Conservation (phyloP, 2,329 filamentous ascomycete genomes). For the Elsinoe fawcettii region DNA sequence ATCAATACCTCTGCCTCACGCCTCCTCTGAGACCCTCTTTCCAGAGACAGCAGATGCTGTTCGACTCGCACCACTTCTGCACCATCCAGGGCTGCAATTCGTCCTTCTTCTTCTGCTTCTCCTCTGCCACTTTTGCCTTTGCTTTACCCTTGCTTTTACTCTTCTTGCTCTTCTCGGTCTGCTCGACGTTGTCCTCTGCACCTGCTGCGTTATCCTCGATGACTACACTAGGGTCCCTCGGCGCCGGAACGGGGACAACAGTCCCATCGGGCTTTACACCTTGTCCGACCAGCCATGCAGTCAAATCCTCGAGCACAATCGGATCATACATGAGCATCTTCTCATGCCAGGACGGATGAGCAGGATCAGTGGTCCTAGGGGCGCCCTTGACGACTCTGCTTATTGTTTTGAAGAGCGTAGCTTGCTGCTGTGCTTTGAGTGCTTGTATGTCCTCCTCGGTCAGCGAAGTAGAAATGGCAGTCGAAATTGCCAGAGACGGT, state of each 20-base stretch:
- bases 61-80: conserved; percentile 83
- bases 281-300: conserved; percentile 64
- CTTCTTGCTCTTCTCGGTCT: conserved; percentile 19
- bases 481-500: neutral
- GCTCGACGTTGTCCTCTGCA: conserved; percentile 47
- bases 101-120: conserved; percentile 23
- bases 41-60: conserved; percentile 78
- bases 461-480: neutral
- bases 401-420: conserved; percentile 40
- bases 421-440: neutral
- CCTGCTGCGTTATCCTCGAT: conserved; percentile 20
- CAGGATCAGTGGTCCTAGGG: conserved; percentile 34
- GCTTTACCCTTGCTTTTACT: conserved; percentile 13
- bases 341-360: conserved; percentile 66
- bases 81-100: conserved; percentile 50
- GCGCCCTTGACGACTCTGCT: conserved; percentile 41
- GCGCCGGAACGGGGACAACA: conserved; percentile 25
- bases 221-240: conserved; percentile 40
- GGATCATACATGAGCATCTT: conserved; percentile 93
- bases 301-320: conserved; percentile 77
- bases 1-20: conserved; percentile 27
- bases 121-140: conserved; percentile 15
- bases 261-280: conserved; percentile 19
- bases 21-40: conserved; percentile 42
- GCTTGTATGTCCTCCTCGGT: neutral